These are phyloP conservation scores for Bruguiera gymnorhiza DNA, from an alignment of 345 rosid genomes.

Conservation along the genomic window DNA sequence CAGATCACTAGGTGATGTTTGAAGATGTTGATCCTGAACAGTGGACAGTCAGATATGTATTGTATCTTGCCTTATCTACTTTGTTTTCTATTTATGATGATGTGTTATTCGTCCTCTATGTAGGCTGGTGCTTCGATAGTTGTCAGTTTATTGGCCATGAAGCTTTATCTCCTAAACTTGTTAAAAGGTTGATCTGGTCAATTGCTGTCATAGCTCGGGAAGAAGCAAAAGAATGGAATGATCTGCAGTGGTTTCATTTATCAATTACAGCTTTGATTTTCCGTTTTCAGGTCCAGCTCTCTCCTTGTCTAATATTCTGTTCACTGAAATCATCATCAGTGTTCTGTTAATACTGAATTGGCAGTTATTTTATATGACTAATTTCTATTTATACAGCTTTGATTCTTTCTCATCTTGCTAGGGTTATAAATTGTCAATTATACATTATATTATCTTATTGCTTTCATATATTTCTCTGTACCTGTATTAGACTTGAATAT, in stretches of 20 bases:
- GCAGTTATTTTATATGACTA: no score
- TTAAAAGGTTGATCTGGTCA: constrained; percentile 63
- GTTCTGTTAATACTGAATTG: no score
- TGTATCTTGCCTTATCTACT: background rate
- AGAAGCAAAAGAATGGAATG: constrained; percentile 62
- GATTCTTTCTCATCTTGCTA: no score
- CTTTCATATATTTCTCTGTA: no score
- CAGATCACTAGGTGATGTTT: constrained; percentile 73
- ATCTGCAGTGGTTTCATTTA: constrained; percentile 60
- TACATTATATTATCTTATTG: no score
- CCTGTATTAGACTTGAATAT: background rate
- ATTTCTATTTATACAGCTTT: no score
- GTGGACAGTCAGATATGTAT: background rate
- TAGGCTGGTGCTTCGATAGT: constrained; percentile 92
- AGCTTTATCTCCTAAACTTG: constrained; percentile 60
- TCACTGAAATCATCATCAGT: background rate
- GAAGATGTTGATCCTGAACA: background rate
- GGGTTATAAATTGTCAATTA: no score
- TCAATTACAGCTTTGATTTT: constrained; percentile 66
- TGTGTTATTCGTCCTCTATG: constrained; percentile 12
- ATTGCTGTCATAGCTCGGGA: constrained; percentile 56
- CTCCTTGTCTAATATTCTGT: background rate
- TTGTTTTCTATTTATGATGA: constrained; percentile 3
- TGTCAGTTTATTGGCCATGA: constrained; percentile 69
- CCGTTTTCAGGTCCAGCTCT: constrained; percentile 65